A percentile compares a stretch with the other conserved stretches of the same genome.
Evolutionary conservation across 2,329 filamentous ascomycete genomes (phyloP).

Genomic region (Amauroascus verrucosus): DNA sequence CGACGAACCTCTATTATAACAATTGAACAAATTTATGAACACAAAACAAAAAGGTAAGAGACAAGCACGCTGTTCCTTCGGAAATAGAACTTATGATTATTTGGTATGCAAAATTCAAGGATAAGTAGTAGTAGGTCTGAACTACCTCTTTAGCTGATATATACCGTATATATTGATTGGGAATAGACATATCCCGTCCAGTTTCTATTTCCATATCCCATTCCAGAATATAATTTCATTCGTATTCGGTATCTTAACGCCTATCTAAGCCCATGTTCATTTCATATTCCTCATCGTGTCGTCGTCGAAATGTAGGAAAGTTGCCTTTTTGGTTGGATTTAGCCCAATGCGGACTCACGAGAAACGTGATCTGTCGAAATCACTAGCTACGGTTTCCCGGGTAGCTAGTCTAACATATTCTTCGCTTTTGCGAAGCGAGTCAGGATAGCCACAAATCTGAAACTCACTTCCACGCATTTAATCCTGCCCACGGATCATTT

Average conservation of each 20-base stretch:
- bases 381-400: not conserved
- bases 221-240: not conserved
- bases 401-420: not conserved
- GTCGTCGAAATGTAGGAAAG: not conserved
- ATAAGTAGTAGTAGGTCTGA: too few relatives aligned
- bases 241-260: not conserved
- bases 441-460: not conserved
- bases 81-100: too few relatives aligned
- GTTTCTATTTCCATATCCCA: not conserved
- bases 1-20: too few relatives aligned
- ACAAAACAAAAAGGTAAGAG: too few relatives aligned
- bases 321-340: not conserved
- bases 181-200: not conserved
- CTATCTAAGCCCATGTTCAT: not conserved
- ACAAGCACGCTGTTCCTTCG: too few relatives aligned
- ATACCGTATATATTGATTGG: not conserved
- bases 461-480: slow-evolving; percentile 58
- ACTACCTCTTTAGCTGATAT: not conserved
- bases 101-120: too few relatives aligned
- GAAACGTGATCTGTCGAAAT: not conserved
- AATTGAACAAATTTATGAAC: too few relatives aligned
- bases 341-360: not conserved
- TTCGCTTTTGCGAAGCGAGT: not conserved
- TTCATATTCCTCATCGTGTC: not conserved
- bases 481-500: slow-evolving; percentile 58